Evolutionary conservation across 1,284 basidiomycete genomes (phyloP), one percentile per base, ranked within the genome.

Genomic region (Meira miltonrushii): DNA sequence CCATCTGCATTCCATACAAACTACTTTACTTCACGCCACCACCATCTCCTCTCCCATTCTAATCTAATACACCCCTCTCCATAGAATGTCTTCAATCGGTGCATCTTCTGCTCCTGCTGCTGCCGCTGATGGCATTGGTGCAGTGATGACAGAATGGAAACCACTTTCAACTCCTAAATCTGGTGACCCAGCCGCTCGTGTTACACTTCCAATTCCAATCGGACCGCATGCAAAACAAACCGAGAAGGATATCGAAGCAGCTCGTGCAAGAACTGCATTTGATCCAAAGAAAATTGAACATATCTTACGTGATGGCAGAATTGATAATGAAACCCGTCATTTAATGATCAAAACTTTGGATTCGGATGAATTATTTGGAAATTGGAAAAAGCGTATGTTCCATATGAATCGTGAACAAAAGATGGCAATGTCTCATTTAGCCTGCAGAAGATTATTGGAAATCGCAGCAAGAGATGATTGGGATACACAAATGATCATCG

Each of bases 361-460:
- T 53, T 59, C 59, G 19, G 72, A 74, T 37, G 64, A 64, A 37
- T 61, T 71, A 47, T 74, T 74, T 59, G 67, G 62, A 41, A 67
- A 68, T 57, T 71, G 68, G 65, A 74, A 74, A 65, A 72, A 72
- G 61, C 58, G 68, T 10, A 67, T 71, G 63, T 61, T 58, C 11
- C 72, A 74, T 60, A 64, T 71, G 67, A 72, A 72, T 55, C 62
- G 72, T 17, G 72, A 74, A 43, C 72, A 74, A 60, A 59, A 68
- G 53, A 71, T 71, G 71, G 60, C 64, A 10, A 62, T 71, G 53
- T 67, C 68, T 4, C 72, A 74, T 61, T 67, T 66, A 39, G 72
- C 71, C 51, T 69, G 66, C 54, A 61, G 71, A 1, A 65, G 72
- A 3, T 60, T 74, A n/a, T 59, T 74, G 46, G 65, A 71, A 47